Evolutionary conservation across 257 asterid genomes (phyloP).

Genomic region (Salvia hispanica): DNA sequence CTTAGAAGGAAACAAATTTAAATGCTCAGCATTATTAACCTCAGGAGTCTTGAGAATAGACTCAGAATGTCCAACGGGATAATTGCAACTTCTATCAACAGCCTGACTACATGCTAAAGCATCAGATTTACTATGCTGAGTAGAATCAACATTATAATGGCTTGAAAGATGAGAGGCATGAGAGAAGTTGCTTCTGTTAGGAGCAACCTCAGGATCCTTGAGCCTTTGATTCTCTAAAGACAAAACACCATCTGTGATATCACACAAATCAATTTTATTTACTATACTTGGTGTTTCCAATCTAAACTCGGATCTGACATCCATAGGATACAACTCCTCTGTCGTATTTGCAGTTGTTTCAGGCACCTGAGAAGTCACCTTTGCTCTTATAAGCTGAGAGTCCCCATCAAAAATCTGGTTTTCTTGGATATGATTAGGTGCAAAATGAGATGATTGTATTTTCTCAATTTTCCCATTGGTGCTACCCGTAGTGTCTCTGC

Average conservation of each 20-base stretch:
- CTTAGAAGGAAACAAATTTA: conserved; percentile 39
- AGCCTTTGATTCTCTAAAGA: conserved; percentile 65
- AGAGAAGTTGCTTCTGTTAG: conserved; percentile 45
- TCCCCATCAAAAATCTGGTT: conserved; percentile 38
- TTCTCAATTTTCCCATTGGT: conserved; percentile 39
- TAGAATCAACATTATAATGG: conserved; percentile 39
- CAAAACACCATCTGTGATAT: conserved; percentile 53
- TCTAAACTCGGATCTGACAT: conserved; percentile 38
- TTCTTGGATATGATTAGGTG: conserved; percentile 53
- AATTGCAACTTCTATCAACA: conserved; percentile 51
- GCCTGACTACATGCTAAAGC: conserved; percentile 39
- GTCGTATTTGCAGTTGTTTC: conserved; percentile 37
- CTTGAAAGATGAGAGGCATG: conserved; percentile 38
- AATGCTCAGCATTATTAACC: conserved; percentile 38
- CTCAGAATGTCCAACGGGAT: conserved; percentile 49
- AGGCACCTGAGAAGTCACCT: conserved; percentile 35
- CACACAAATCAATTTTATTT: conserved; percentile 36
- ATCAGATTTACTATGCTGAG: conserved; percentile 34
- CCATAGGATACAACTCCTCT: conserved; percentile 28
- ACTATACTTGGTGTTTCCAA: conserved; percentile 36
- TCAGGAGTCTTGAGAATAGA: conserved; percentile 37
- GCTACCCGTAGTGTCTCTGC: conserved; percentile 37
- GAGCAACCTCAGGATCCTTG: conserved; percentile 59
- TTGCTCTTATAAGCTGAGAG: conserved; percentile 43
- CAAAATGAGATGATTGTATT: conserved; percentile 43